These are phyloP conservation scores for Paecilomyces sp. DNA, from an alignment of 2,329 filamentous ascomycete genomes.

Conservation along the genomic window DNA sequence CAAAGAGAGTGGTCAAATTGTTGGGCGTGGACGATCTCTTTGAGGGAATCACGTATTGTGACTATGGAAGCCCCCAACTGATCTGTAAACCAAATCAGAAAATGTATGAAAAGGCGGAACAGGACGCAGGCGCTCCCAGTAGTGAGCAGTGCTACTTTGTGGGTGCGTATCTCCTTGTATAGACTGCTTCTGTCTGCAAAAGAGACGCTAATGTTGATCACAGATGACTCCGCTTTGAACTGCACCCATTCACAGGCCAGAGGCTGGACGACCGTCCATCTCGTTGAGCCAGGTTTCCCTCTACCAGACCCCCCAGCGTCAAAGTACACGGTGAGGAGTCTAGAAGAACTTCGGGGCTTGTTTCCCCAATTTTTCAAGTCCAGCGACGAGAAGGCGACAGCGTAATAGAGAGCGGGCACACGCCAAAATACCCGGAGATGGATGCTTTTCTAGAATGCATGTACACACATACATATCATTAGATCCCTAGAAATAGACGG, in stretches of 20 bases:
- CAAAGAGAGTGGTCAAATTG: slow-evolving; percentile 69
- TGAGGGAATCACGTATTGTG: slow-evolving; percentile 90
- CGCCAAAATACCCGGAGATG: background rate
- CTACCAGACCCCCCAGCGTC: slow-evolving; percentile 59
- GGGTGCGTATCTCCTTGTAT: slow-evolving; percentile 50
- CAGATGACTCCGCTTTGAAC: slow-evolving; percentile 79
- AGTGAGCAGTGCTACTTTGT: slow-evolving; percentile 82
- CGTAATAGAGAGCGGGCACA: background rate
- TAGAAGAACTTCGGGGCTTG: slow-evolving; percentile 66
- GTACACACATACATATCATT: background rate
- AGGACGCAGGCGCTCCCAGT: slow-evolving; percentile 64
- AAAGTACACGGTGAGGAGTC: slow-evolving; percentile 65
- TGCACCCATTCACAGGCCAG: slow-evolving; percentile 67
- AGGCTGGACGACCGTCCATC: slow-evolving; percentile 81
- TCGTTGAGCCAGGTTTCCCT: slow-evolving; percentile 69
- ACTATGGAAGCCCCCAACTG: slow-evolving; percentile 67
- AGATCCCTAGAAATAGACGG: background rate
- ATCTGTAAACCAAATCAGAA: slow-evolving; percentile 78
- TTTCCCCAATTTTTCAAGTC: slow-evolving; percentile 83
- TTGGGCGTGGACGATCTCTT: slow-evolving; percentile 82
- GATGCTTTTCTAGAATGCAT: background rate
- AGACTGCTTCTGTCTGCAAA: background rate
- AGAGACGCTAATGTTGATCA: background rate
- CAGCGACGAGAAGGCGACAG: slow-evolving; percentile 4
- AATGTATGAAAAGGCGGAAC: slow-evolving; percentile 87